Conservation (phyloP, 1,284 basidiomycete species). For the Blastosporella zonata region DNA sequence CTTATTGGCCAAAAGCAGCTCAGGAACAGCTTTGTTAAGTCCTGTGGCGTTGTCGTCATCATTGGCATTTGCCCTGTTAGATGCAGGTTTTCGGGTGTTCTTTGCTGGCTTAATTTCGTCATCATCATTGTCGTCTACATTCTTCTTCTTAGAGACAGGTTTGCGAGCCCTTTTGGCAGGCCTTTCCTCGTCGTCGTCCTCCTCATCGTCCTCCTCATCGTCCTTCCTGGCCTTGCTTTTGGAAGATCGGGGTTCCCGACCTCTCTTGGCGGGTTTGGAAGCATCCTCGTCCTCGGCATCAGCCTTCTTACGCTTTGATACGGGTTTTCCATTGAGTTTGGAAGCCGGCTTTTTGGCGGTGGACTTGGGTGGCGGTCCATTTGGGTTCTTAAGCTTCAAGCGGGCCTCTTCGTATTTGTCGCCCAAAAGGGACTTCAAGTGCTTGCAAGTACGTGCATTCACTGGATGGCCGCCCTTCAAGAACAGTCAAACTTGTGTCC, state of each 20-base stretch:
- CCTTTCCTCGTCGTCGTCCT: neutral
- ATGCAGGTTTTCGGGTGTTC: constrained; percentile 20
- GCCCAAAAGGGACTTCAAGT: constrained; percentile 55
- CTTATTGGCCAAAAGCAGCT: constrained; percentile 57
- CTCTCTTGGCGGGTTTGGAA: constrained; percentile 15
- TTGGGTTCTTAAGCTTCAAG: constrained; percentile 45
- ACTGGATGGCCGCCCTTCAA: constrained; percentile 41
- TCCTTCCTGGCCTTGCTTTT: constrained; percentile 22
- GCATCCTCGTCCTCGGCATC: constrained; percentile 23
- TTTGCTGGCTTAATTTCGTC: constrained; percentile 11
- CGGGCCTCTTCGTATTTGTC: constrained; percentile 56
- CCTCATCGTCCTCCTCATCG: neutral
- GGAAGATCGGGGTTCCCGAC: constrained; percentile 24
- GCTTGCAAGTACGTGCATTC: constrained; percentile 61
- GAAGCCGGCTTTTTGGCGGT: constrained; percentile 26
- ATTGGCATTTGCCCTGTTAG: constrained; percentile 16
- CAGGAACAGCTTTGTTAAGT: constrained; percentile 31
- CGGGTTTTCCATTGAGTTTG: constrained; percentile 25
- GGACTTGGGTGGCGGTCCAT: constrained; percentile 32
- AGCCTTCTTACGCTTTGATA: constrained; percentile 23
- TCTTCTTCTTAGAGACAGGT: constrained; percentile 23
- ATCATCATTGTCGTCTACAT: constrained; percentile 21
- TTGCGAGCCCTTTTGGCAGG: constrained; percentile 20
- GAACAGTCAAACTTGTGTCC: neutral
- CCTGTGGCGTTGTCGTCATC: constrained; percentile 24